These are phyloP conservation scores for Trichophyton rubrum DNA, from an alignment of 2,329 filamentous ascomycete genomes.

Conservation along the genomic window DNA sequence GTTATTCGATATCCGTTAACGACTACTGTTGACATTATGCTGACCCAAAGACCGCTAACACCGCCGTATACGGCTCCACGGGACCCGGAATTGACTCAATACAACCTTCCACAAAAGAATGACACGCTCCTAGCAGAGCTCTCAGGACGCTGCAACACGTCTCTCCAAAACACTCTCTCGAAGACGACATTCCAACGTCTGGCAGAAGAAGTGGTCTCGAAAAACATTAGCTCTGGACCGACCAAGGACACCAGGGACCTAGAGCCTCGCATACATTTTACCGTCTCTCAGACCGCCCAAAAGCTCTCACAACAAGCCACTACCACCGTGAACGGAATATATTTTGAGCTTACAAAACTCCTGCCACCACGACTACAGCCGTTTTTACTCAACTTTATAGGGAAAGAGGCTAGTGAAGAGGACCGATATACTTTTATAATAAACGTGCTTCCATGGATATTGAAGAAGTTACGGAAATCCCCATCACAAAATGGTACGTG, in stretches of 20 bases:
- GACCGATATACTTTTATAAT: constrained; percentile 4
- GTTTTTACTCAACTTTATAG: constrained; percentile 1
- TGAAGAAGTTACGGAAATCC: neutral
- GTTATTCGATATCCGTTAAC: neutral
- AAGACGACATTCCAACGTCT: neutral
- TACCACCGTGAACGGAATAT: neutral
- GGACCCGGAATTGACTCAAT: constrained; percentile 3
- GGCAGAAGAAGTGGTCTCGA: neutral
- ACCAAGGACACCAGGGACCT: constrained; percentile 1
- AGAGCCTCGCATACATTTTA: neutral
- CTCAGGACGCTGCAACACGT: neutral
- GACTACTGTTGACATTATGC: neutral
- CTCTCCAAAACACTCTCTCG: neutral
- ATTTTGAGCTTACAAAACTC: constrained; percentile 1
- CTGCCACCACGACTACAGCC: neutral
- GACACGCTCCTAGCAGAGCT: constrained; percentile 2
- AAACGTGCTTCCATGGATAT: constrained; percentile 1
- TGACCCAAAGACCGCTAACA: neutral
- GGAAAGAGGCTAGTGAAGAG: neutral
- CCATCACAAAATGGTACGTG: neutral
- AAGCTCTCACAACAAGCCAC: neutral
- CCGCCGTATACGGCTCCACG: constrained; percentile 1
- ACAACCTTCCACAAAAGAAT: neutral
- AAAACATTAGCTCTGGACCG: neutral
- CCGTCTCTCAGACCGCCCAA: neutral